These are phyloP conservation scores for Zygosaccharomyces rouxii DNA, from an alignment of 805 yeast species.

Conservation along the genomic window DNA sequence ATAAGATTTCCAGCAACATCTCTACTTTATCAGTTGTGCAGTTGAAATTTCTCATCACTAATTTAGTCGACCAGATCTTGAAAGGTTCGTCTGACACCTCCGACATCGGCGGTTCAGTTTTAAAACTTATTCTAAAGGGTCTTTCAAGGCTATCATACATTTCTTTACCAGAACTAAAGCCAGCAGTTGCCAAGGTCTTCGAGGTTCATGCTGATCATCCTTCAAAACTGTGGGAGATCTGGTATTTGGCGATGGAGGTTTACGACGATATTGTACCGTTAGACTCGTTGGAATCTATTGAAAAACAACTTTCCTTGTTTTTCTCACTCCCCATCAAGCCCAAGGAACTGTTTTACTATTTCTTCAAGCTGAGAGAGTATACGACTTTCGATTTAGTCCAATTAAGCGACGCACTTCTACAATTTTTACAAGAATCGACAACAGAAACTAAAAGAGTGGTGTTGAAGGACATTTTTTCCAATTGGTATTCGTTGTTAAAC, in stretches of 20 bases:
- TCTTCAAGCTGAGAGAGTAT: constrained; percentile 50
- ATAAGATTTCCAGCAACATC: constrained; percentile 40
- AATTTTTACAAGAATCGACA: constrained; percentile 17
- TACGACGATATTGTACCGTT: constrained; percentile 39
- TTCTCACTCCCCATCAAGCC: constrained; percentile 1
- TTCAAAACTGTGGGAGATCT: constrained; percentile 42
- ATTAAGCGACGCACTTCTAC: constrained; percentile 26
- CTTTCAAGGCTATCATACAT: constrained; percentile 35
- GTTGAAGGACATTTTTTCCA: constrained; percentile 35
- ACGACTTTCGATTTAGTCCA: constrained; percentile 28
- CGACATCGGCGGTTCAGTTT: constrained; percentile 2
- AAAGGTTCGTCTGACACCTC: constrained; percentile 11
- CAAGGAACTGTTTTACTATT: constrained; percentile 33
- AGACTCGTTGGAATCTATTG: constrained; percentile 20
- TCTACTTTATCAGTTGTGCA: constrained; percentile 46
- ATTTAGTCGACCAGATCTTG: constrained; percentile 14
- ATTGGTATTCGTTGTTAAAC: constrained; percentile 55
- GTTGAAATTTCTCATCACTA: constrained; percentile 29
- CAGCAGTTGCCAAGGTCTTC: constrained; percentile 27
- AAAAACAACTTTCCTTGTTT: constrained; percentile 8
- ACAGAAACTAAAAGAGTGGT: constrained; percentile 9
- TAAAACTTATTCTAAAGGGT: constrained; percentile 40
- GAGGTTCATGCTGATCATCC: constrained; percentile 14
- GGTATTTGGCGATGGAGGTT: constrained; percentile 45
- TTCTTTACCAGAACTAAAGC: constrained; percentile 23